These are phyloP conservation scores for Penicillium sp. DNA, from an alignment of 2,329 filamentous ascomycete genomes.

Conservation along the genomic window DNA sequence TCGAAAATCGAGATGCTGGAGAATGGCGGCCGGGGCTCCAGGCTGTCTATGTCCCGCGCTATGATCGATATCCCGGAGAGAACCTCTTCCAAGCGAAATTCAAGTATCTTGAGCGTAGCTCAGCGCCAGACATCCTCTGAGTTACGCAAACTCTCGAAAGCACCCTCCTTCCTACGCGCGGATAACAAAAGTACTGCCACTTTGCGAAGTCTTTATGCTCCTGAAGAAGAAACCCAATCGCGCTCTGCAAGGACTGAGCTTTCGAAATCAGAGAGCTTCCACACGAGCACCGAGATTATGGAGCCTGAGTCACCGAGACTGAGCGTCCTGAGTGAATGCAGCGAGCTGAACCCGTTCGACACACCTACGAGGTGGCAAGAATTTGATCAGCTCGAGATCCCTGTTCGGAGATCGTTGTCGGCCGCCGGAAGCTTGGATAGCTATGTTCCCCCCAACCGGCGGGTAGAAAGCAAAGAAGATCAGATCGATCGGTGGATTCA, in stretches of 20 bases:
- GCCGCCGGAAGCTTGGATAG: conserved; percentile 18
- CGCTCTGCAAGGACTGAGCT: conserved; percentile 29
- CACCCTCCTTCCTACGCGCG: conserved; percentile 43
- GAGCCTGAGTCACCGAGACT: conserved; percentile 43
- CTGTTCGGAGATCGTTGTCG: conserved; percentile 24
- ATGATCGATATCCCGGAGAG: conserved; percentile 41
- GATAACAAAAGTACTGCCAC: conserved; percentile 39
- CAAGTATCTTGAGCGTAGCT: conserved; percentile 14
- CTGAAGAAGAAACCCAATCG: conserved; percentile 30
- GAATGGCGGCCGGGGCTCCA: conserved; percentile 19
- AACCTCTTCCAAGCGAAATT: conserved; percentile 38
- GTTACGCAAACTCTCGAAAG: conserved; percentile 32
- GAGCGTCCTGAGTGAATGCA: conserved; percentile 48
- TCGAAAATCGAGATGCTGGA: conserved; percentile 39
- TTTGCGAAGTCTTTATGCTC: conserved; percentile 41
- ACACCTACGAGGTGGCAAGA: conserved; percentile 21
- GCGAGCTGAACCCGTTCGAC: conserved; percentile 41
- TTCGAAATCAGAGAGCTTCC: conserved; percentile 38
- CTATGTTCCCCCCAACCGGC: conserved; percentile 15
- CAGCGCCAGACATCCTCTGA: conserved; percentile 22
- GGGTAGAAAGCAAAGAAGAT: conserved; percentile 23
- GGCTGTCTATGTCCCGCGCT: conserved; percentile 26
- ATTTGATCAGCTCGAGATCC: conserved; percentile 32
- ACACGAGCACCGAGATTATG: conserved; percentile 36
- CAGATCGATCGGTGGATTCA: conserved; percentile 38